A percentile compares a stretch with the other conserved stretches of the same genome.
Evolutionary conservation across 805 yeast species (phyloP).

Genomic region (Jamesozyma rosinii): DNA sequence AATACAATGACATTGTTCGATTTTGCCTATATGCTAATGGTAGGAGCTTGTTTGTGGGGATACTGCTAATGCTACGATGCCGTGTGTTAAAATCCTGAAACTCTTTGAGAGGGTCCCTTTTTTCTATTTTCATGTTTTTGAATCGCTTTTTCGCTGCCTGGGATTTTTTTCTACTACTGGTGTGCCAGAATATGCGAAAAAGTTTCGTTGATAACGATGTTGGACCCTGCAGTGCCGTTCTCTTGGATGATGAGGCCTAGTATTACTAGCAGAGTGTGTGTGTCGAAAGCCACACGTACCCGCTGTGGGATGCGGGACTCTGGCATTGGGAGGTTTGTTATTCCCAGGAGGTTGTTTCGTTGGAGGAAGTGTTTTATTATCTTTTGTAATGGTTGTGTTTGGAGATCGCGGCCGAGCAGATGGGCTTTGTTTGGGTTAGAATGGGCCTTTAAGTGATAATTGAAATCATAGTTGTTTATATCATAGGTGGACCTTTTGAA

Average conservation of each 20-base stretch:
- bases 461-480: constrained; percentile 17
- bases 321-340: constrained; percentile 6
- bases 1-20: constrained; percentile 26
- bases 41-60: too few relatives aligned
- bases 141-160: too few relatives aligned
- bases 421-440: background rate
- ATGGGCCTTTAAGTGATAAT: constrained; percentile 4
- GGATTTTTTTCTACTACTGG: too few relatives aligned
- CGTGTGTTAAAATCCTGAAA: too few relatives aligned
- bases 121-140: background rate
- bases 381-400: background rate
- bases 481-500: constrained; percentile 14
- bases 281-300: constrained; percentile 2
- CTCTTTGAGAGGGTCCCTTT: too few relatives aligned
- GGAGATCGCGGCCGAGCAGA: background rate
- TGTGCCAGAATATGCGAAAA: too few relatives aligned
- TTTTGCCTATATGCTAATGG: too few relatives aligned
- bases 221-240: background rate
- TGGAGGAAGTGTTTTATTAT: background rate
- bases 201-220: constrained; percentile 1
- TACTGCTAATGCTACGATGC: too few relatives aligned
- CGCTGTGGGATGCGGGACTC: constrained; percentile 3
- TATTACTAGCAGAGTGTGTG: background rate
- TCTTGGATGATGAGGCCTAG: constrained; percentile 1
- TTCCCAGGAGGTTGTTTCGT: background rate